phyloP scores from a whole-genome alignment of 2,329 filamentous ascomycete species.

The Ascochyta koolunga region DNA sequence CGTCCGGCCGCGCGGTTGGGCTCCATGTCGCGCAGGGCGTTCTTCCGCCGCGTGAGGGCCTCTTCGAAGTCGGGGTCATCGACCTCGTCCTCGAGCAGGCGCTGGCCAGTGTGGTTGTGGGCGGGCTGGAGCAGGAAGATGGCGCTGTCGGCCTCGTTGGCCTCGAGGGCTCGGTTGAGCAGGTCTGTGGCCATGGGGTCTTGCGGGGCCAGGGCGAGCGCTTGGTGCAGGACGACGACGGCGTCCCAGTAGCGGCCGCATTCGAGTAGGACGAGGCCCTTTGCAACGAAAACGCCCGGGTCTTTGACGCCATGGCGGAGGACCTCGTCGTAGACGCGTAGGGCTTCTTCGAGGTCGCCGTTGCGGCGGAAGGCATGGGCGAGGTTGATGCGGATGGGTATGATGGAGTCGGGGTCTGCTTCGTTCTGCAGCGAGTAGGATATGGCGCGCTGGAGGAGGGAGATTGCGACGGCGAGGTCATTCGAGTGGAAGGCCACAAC shows the following conservation, averaged over 20 bases:
- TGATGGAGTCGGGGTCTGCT: slow-evolving; percentile 80
- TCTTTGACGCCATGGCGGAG: slow-evolving; percentile 82
- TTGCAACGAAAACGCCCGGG: slow-evolving; percentile 77
- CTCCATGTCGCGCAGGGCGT: slow-evolving; percentile 57
- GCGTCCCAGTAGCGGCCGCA: slow-evolving; percentile 76
- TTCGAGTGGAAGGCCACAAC: slow-evolving; percentile 95
- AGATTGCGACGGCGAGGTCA: slow-evolving; percentile 74
- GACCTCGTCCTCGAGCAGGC: slow-evolving; percentile 9
- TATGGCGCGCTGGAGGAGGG: slow-evolving; percentile 79
- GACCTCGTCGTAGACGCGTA: slow-evolving; percentile 85
- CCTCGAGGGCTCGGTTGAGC: slow-evolving; percentile 68
- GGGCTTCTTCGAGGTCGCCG: slow-evolving; percentile 70
- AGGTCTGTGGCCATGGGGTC: slow-evolving; percentile 82
- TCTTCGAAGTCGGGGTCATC: slow-evolving; percentile 51
- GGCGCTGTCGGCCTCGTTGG: slow-evolving; percentile 45
- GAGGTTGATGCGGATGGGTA: slow-evolving; percentile 85
- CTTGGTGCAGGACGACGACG: slow-evolving; percentile 82
- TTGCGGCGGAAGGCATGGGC: slow-evolving; percentile 83
- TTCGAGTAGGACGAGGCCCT: slow-evolving; percentile 84
- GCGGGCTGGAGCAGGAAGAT: neutral
- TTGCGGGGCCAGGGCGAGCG: slow-evolving; percentile 77
- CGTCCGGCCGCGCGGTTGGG: slow-evolving; percentile 60
- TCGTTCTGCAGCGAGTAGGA: slow-evolving; percentile 79
- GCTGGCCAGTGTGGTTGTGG: neutral
- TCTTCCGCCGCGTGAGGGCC: slow-evolving; percentile 61